These are phyloP conservation scores for Penicillium sp. DNA, from an alignment of 2,329 filamentous ascomycete genomes.

Conservation along the genomic window DNA sequence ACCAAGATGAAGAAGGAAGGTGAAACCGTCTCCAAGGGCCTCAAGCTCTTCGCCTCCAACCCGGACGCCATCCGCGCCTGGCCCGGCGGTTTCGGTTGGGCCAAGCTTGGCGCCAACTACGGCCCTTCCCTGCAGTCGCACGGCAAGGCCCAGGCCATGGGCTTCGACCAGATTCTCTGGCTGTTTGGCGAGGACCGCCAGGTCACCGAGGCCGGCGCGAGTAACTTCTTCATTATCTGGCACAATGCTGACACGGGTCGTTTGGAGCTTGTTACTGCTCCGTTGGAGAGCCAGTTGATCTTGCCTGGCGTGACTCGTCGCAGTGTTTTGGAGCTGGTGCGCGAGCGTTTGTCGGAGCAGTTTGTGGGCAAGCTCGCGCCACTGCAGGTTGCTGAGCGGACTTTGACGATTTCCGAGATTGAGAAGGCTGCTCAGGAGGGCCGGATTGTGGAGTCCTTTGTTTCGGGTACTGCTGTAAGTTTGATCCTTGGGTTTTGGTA, in stretches of 20 bases:
- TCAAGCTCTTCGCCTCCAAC: constrained; percentile 75
- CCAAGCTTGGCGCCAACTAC: constrained; percentile 93
- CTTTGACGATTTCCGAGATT: constrained; percentile 80
- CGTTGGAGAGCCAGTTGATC: constrained; percentile 79
- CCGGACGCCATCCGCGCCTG: constrained; percentile 87
- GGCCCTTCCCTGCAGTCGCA: constrained; percentile 80
- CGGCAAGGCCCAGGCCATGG: constrained; percentile 68
- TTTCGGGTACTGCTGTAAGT: constrained; percentile 80
- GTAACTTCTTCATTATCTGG: constrained; percentile 90
- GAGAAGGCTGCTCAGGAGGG: constrained; percentile 72
- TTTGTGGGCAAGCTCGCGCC: constrained; percentile 58
- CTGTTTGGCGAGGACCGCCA: constrained; percentile 74
- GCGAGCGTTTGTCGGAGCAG: constrained; percentile 57
- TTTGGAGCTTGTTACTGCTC: constrained; percentile 76
- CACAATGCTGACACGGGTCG: constrained; percentile 57
- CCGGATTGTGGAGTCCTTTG: constrained; percentile 80
- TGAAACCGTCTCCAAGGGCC: constrained; percentile 22
- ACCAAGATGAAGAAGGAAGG: constrained; percentile 28
- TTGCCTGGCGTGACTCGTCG: constrained; percentile 85
- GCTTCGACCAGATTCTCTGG: constrained; percentile 93
- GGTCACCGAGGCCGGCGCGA: constrained; percentile 89
- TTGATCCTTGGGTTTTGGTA: neutral
- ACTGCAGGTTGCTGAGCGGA: constrained; percentile 80
- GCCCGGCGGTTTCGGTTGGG: constrained; percentile 90
- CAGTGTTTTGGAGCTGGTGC: constrained; percentile 73